A percentile compares a stretch with the other conserved stretches of the same genome.
These are phyloP conservation scores for Rhododendron kiyosumense DNA, from an alignment of 148 eudicot species.

Conservation along the genomic window DNA sequence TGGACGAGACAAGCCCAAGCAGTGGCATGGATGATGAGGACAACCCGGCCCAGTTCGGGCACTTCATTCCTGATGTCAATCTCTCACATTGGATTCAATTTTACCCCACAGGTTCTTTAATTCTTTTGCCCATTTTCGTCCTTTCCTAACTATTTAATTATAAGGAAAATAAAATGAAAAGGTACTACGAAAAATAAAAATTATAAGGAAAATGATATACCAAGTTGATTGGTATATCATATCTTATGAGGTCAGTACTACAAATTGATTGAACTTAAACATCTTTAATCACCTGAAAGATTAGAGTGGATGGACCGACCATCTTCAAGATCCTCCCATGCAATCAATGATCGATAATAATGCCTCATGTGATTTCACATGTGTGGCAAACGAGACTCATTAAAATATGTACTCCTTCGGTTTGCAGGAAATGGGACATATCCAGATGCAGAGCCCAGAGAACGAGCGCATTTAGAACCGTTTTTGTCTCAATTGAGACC, in stretches of 20 bases:
- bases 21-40: conserved; percentile 25
- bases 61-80: conserved; percentile 26
- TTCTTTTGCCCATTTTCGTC: background rate
- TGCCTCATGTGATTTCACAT: too few relatives aligned
- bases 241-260: too few relatives aligned
- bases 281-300: too few relatives aligned
- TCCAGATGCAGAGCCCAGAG: conserved; percentile 24
- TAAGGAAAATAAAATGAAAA: too few relatives aligned
- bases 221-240: too few relatives aligned
- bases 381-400: too few relatives aligned
- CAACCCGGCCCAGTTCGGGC: conserved; percentile 26
- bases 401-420: background rate
- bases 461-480: conserved; percentile 24
- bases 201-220: too few relatives aligned
- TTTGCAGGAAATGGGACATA: conserved; percentile 18
- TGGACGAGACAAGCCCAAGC: conserved; percentile 27
- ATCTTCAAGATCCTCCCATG: too few relatives aligned
- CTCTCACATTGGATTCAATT: conserved; percentile 34
- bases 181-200: too few relatives aligned
- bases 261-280: too few relatives aligned
- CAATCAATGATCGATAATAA: too few relatives aligned
- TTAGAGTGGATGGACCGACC: too few relatives aligned
- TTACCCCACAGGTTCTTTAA: conserved; percentile 26
- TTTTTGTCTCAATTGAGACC: conserved; percentile 26
- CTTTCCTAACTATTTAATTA: background rate